Conservation (phyloP, 208 protist genomes). For the Leishmania turanica region DNA sequence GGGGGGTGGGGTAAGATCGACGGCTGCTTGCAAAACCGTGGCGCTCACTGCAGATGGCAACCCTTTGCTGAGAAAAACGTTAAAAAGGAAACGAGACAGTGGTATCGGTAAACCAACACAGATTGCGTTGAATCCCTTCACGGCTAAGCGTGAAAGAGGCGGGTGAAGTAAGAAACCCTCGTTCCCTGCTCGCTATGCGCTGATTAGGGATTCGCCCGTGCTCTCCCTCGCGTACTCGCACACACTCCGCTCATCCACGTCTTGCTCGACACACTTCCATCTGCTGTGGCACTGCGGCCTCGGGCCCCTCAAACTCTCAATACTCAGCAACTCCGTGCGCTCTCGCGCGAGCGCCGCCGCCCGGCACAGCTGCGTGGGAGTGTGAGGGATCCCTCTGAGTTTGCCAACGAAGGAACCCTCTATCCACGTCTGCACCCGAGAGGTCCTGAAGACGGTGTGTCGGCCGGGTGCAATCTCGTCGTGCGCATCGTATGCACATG, state of each 20-base stretch:
- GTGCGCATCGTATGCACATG: no score
- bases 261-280: background rate
- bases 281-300: background rate
- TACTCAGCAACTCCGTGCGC: background rate
- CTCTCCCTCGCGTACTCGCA: background rate
- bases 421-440: no score
- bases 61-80: no score
- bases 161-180: no score
- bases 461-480: background rate
- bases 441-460: background rate
- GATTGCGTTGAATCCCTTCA: background rate
- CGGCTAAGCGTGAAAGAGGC: background rate
- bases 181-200: background rate
- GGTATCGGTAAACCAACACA: background rate
- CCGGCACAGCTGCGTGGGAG: background rate
- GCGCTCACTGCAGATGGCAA: background rate
- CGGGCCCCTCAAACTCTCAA: background rate
- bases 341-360: background rate
- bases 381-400: no score
- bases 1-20: background rate
- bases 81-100: background rate
- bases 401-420: no score
- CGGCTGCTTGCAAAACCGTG: background rate
- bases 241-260: background rate
- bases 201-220: background rate